Conservation (phyloP, 345 rosid genomes). For the Salix dunnii region DNA sequence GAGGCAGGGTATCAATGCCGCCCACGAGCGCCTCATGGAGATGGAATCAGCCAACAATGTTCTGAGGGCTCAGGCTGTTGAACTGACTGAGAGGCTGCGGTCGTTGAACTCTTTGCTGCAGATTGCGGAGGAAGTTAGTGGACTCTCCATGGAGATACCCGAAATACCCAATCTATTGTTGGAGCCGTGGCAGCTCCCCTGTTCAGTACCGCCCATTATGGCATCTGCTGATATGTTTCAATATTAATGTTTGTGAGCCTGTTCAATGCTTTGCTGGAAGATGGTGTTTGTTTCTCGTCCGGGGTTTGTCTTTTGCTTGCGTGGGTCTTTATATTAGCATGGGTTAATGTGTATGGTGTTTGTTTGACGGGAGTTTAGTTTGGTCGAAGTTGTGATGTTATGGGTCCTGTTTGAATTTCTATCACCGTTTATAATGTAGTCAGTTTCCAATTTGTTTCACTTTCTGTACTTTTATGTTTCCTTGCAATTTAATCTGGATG, state of each 20-base stretch:
- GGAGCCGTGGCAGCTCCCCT: conserved; percentile 65
- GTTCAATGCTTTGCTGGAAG: background rate
- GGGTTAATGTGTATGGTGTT: background rate
- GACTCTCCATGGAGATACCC: conserved; percentile 54
- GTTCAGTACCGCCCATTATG: conserved; percentile 43
- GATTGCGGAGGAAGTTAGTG: conserved; percentile 56
- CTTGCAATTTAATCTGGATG: background rate
- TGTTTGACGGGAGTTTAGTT: background rate
- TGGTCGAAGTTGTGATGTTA: background rate
- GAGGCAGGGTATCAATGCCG: conserved; percentile 29
- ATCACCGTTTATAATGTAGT: background rate
- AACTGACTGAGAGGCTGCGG: conserved; percentile 60
- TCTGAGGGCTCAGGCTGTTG: conserved; percentile 61
- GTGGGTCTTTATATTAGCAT: background rate
- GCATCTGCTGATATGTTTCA: conserved; percentile 52
- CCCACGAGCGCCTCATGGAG: conserved; percentile 34
- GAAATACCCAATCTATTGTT: conserved; percentile 59
- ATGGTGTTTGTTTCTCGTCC: background rate
- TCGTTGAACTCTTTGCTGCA: conserved; percentile 55
- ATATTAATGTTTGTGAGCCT: background rate
- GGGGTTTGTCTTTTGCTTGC: background rate
- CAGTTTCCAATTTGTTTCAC: background rate
- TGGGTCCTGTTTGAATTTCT: too few relatives aligned
- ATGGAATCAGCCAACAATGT: conserved; percentile 61
- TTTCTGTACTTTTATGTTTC: background rate